Evolutionary conservation across 768 basidiomycete species (phyloP), one percentile per base, ranked within the genome.

Genomic region (Mycena amicta): DNA sequence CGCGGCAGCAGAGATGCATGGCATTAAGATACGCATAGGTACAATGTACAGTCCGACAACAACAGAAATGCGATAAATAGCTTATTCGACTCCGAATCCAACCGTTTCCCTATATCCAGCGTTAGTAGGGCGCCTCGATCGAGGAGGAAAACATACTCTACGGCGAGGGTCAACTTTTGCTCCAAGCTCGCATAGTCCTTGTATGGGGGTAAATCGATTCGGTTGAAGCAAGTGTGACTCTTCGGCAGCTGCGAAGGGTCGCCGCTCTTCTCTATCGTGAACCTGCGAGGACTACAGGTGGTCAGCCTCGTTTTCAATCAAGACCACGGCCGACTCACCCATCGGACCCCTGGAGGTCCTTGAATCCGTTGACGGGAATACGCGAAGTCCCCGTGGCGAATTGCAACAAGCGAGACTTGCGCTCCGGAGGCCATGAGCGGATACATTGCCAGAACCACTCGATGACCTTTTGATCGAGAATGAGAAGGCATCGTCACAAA

Each of bases 401-500:
- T 74, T 98, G 96, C 53, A 98, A 78, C 52, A 98, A 75, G 29
- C 96, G 92, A 15, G 93, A 95, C 79, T 99, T 99, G 75, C 95
- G 89, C 79, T 99, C 97, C 1, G 96, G 88, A 12, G 97, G 96
- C 97, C 97, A 99, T 66, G 89, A 87, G 65, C 93, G 90, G 45
- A 99, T 93, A 67, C 93, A 95, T 77, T 98, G 94, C 97, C 97
- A 99, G 89, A 99, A 99, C 97, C 97, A 99, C 70, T 98, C 94
- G 56, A 99, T 95, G 49, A 95, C 47, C 47, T 28, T 8, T 22
- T 12, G 13, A n/a, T 27, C 5, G 26, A 13, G 6, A 26, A 49
- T 12, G 47, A 13, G 22, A 12, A 28, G 12, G 27, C 15, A 45
- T 26, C 13, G 26, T 6, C 11, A 25, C 25, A 25, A 49, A 29